Base-by-base conservation (phyloP, 345 rosid genomes). In the Theobroma cacao region DNA sequence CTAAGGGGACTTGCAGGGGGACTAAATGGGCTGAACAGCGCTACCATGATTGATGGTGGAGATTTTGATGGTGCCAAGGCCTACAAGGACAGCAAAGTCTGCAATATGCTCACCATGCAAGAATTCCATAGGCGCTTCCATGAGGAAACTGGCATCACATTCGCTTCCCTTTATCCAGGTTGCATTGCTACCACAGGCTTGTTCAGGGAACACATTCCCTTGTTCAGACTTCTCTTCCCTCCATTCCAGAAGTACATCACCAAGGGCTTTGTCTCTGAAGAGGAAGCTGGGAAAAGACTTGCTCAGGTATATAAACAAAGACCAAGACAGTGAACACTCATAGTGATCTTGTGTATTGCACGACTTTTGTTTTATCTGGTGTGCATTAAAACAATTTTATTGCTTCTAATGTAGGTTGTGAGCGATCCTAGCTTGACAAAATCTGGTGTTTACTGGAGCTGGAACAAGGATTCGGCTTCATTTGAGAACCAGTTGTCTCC, bases 241-340 rank as follows among this genome's bases (percentile, higher is more conserved):
- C 99, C 98, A 15, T 96, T 96, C 89, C 99, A 96, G 72, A 96
- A 92, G 88, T 96, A 92, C 86, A 92, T 96, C 74, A 96, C 98
- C 72, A 96, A 96, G 87, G 99, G 99, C 50, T 96, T 38, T 34
- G 98, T 94, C 38, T 96, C 99, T 15, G 98, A 94, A 80, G 93
- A 89, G 0, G 99, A 96, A 80, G 84, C 99, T 0, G 98, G 99
- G 13, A 90, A 96, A 85, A 89, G 99, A 86, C 91, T 92, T 69
- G 97, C 97, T 78, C 98, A 96, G 97, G 99, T 95, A 66, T 95
- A 66, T 65, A 34, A 76, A 36, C 12, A 47, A 74, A 74, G 20
- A 38, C 52, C 13, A 24, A 28, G 13, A 59, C 24, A 33, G 8
- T 53, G 13, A 48, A 62, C 28, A 36, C 31, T 18, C 62, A 17